phyloP scores from a whole-genome alignment of 2,329 filamentous ascomycete genomes.

The Fusarium dimerum region DNA sequence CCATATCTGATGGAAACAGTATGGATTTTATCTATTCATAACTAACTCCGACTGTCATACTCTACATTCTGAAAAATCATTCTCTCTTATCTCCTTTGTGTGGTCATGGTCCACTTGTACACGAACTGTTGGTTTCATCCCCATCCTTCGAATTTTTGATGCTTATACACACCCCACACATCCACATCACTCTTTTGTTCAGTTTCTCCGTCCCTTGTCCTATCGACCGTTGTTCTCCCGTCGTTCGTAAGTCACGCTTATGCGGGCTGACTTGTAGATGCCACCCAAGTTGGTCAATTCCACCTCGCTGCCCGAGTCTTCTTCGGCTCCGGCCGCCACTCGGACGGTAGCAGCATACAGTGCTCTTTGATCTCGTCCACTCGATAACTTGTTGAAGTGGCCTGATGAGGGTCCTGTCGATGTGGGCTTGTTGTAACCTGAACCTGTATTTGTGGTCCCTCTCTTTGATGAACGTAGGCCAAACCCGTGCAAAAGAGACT shows the following conservation, averaged over 20 bases:
- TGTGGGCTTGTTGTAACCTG: constrained; percentile 17
- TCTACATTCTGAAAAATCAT: not conserved
- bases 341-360: constrained; percentile 11
- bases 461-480: constrained; percentile 18
- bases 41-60: not conserved
- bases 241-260: constrained; percentile 21
- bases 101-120: not conserved
- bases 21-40: not conserved
- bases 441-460: constrained; percentile 12
- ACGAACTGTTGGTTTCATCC: not conserved
- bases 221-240: constrained; percentile 8
- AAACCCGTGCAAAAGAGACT: constrained; percentile 19
- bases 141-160: not conserved
- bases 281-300: constrained; percentile 22
- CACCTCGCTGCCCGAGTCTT: constrained; percentile 26
- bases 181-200: not conserved
- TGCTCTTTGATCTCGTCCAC: constrained; percentile 15
- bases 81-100: not conserved
- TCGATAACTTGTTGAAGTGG: constrained; percentile 23
- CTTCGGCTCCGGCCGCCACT: constrained; percentile 11
- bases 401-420: constrained; percentile 4
- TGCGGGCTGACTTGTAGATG: constrained; percentile 25
- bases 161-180: not conserved
- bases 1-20: too few species aligned
- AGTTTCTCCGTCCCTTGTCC: not conserved